Evolutionary conservation across 768 basidiomycete species (phyloP), one percentile per base, ranked within the genome.

Genomic region (Amyloporia xantha): DNA sequence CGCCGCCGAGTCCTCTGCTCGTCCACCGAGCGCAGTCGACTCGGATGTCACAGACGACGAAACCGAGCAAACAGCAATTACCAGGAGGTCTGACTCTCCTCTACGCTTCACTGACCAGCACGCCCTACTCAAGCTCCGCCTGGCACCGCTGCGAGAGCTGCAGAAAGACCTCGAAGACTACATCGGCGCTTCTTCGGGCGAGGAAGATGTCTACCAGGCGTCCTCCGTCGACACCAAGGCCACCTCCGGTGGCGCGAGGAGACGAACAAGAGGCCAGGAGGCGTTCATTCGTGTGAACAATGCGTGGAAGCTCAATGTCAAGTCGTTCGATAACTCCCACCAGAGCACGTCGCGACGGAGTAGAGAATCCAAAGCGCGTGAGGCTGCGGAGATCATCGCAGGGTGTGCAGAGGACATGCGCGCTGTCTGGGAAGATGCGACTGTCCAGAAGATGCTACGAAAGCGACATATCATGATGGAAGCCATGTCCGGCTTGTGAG

Each of bases 401-500:
- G 72, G 72, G 2, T 84, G 79, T 60, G 70, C 71, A 37, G 78
- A 84, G 5, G 83, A 85, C 55, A 86, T 89, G 59, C 78, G 77
- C 52, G 68, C 67, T 15, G 66, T 89, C 6, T 87, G 86, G 86
- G 74, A 77, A 45, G 86, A 91, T 58, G 55, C 74, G 17, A 68
- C 74, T 4, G 75, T 88, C 5, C 76, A 74, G 54, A 78, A 85
- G 60, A 75, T 83, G 66, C 62, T 89, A 50, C 70, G 75, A 24
- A 50, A 50, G 2, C 52, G 61, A 38, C 82, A 77, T 58, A 60
- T 72, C 4, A 69, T 77, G 56, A 63, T 90, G 53, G 86, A 91
- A 62, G 79, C 86, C 50, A 68, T 75, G 15, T 77, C 88, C 30
- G 82, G 88, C 45, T 90, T 89, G 85, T 86, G 63, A 67, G 83